Base-by-base conservation (phyloP, 2,329 filamentous ascomycete species). In the Claviceps purpurea region DNA sequence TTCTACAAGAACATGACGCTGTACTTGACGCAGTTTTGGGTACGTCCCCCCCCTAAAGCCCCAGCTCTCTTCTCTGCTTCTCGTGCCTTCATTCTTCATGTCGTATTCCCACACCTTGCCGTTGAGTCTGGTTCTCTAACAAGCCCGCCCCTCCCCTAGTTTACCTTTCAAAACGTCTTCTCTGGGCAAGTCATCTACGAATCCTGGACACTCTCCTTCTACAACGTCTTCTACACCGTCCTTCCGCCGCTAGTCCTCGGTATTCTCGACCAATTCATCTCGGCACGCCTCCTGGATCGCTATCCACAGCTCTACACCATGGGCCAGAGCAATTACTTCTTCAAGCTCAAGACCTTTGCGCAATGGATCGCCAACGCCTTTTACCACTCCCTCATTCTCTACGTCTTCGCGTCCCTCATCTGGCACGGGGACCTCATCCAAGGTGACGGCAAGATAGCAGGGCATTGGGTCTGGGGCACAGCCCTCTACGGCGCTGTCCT, bases 1-100 rank as follows among this genome's bases (percentile, higher is more conserved):
- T 98, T 97, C 68, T 98, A 98, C 77, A 98, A 98, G 77, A 98
- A 98, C 71, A 96, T 97, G 59, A 85, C 90, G 20, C 75, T 98
- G 56, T 98, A 97, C 71, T 90, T 98, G 86, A 98, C 94, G 55
- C 94, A 98, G 66, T 98, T 98, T 66, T 98, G 94, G 89, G 86
- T 89, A 75, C 73, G 84, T 2, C 13, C 41, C 2, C 13, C 41
- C 13, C 8, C 14, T 7, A 14, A 6, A 3, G 2, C 11, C 8
- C 3, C 7, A 20, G 10, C 11, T 14, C 11, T 43, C 20, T 22
- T 22, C 41, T n/a, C 16, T 40, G 18, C 39, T 10, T 10, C 8
- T 10, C 39, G 8, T n/a, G 6, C n/a, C 39, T 18, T 18, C 8
- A n/a, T 41, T 10, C 11, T 1, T n/a, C 7, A 11, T 34, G 30